Evolutionary conservation across 1,284 basidiomycete species (phyloP).

Genomic region (Bjerkandera adusta): DNA sequence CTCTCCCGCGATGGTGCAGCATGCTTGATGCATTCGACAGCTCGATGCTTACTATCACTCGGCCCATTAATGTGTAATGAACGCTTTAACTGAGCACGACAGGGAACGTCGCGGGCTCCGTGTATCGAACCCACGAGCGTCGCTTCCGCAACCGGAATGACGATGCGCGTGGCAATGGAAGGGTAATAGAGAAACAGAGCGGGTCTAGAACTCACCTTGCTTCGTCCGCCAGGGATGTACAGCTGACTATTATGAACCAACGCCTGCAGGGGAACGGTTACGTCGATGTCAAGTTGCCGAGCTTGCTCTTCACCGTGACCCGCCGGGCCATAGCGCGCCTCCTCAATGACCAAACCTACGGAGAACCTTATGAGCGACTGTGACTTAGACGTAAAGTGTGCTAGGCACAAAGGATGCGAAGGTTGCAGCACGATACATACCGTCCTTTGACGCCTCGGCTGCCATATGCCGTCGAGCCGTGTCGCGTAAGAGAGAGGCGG

Average conservation of each 20-base stretch:
- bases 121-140: neutral
- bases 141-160: too few relatives aligned
- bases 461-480: constrained; percentile 44
- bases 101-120: neutral
- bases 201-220: constrained; percentile 52
- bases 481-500: constrained; percentile 40
- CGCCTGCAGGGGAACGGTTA: constrained; percentile 80
- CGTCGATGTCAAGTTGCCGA: constrained; percentile 63
- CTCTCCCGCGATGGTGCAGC: too few relatives aligned
- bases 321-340: constrained; percentile 66
- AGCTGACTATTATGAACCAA: constrained; percentile 79
- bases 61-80: too few relatives aligned
- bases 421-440: constrained; percentile 18
- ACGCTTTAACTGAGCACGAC: too few relatives aligned
- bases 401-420: constrained; percentile 11
- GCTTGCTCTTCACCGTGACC: constrained; percentile 51
- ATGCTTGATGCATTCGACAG: too few relatives aligned
- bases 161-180: constrained; percentile 11
- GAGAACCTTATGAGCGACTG: constrained; percentile 15
- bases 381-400: constrained; percentile 1
- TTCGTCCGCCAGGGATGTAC: constrained; percentile 72
- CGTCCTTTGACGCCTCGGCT: constrained; percentile 34
- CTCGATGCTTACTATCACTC: too few relatives aligned
- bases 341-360: constrained; percentile 69
- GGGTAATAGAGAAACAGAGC: constrained; percentile 7